Evolutionary conservation across 2,329 filamentous ascomycete species (phyloP), one percentile per base, ranked within the genome.

Genomic region (Colletotrichum phormii): DNA sequence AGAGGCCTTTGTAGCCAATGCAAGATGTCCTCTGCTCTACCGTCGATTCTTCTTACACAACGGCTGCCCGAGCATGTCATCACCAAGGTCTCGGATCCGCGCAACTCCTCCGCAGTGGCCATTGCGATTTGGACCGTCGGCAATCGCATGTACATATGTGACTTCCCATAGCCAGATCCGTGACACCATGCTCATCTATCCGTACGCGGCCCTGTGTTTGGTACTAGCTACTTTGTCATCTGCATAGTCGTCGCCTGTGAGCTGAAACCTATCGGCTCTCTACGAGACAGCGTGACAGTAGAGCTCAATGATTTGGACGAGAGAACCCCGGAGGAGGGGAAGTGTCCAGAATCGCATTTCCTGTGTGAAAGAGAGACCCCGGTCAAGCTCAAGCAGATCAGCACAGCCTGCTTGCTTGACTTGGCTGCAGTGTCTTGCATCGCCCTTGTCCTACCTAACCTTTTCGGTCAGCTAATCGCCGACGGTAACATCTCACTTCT

Each of bases 101-200:
- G 55, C 63, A 67, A 31, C 15, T 59, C 61, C 69, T 70, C 33
- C 65, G 63, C 63, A 71, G 29, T 69, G 49, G 29, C 42, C 60
- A 57, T 35, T 26, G 71, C 49, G 35, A 42, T 61, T 73, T 33
- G 69, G 69, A 74, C 70, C 71, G 67, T 78, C 77, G 76, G 76
- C 75, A 79, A 79, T 79, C 77, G 76, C 71, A 73, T 75, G 75
- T 75, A 75, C 76, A 76, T 75, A 77, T 78, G 76, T 77, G 76
- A 78, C 77, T 77, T 76, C 63, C 76, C 78, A 79, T 78, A 75
- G 79, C 72, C 76, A 80, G 76, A 78, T 78, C 77, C 75, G 77
- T 78, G 75, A 72, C 76, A 77, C 74, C 75, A 69, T 63, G 31
- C 33, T 31, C 26, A 42, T 51, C 51, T 57, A 42, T 42, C 13